Evolutionary conservation across 2,329 filamentous ascomycete genomes (phyloP), one percentile per base, ranked within the genome.

Genomic region (Verticillium longisporum): DNA sequence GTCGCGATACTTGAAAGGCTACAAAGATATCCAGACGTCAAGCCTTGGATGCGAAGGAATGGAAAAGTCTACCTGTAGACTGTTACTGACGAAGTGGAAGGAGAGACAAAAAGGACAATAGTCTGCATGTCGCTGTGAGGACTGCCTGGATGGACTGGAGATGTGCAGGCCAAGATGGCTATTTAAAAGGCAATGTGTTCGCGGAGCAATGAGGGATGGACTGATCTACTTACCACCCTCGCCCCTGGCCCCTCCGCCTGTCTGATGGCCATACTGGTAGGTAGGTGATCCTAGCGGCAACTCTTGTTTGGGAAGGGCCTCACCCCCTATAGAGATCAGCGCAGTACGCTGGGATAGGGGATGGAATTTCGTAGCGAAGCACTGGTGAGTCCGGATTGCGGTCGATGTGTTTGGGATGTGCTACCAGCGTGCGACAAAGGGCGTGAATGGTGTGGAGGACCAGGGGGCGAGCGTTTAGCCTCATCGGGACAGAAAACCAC

Each of bases 41-140:
- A 58, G 56, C 45, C 56, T 32, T 15, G 34, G n/a, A 26, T 34
- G n/a, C n/a, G 31, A 50, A 58, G 36, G 38, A 53, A 26, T 10
- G 45, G 34, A 36, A 53, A 53, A 41, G 56, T 41, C 56, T 58
- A 50, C 56, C 56, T 33, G 56, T 58, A 58, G 56, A 41, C 56
- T 41, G 36, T 38, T 21, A 58, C 15, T 14, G 56, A 58, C 32
- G 6, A 37, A 58, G 7, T 53, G 45, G 21, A 50, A 53, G n/a
- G 45, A 21, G 21, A 53, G 18, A 26, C 45, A 41, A 41, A 41
- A 11, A 53, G 21, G n/a, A 53, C n/a, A 53, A n/a, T 21, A 26
- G 18, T 53, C 21, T n/a, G 45, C 45, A 53, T 53, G 45, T 21
- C 45, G 21, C 45, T 11, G 10, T 53, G 10, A 21, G 18, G 9